Evolutionary conservation across 768 basidiomycete species (phyloP).

Genomic region (Lactifluus rugatus): DNA sequence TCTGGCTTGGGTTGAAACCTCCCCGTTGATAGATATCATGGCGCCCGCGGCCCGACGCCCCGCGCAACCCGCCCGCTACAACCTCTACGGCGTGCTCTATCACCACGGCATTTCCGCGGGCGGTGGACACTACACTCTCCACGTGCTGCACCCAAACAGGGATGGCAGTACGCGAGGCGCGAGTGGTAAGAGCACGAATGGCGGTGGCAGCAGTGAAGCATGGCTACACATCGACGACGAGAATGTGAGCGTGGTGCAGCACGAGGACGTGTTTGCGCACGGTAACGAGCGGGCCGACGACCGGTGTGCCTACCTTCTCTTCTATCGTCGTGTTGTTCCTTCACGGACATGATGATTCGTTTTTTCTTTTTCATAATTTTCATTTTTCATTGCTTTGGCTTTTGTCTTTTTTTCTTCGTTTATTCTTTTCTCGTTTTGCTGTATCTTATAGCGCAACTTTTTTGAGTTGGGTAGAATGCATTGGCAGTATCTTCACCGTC

Average conservation of each 20-base stretch:
- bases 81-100: constrained; percentile 83
- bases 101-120: constrained; percentile 88
- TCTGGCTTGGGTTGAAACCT: background rate
- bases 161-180: constrained; percentile 27
- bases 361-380: background rate
- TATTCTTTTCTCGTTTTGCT: background rate
- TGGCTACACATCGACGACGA: constrained; percentile 97
- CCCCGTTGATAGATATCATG: background rate
- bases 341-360: constrained; percentile 18
- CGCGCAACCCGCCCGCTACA: constrained; percentile 53
- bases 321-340: constrained; percentile 57
- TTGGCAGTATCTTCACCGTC: constrained; percentile 4
- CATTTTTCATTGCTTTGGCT: background rate
- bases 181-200: background rate
- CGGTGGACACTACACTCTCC: constrained; percentile 93
- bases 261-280: constrained; percentile 59
- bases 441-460: constrained; percentile 12
- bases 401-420: background rate
- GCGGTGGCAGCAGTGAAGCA: constrained; percentile 40
- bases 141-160: constrained; percentile 69
- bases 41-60: constrained; percentile 33
- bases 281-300: constrained; percentile 36
- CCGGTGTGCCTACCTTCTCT: constrained; percentile 79
- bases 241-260: constrained; percentile 60
- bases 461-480: constrained; percentile 12